A percentile compares a stretch with the other conserved stretches of the same genome.
Evolutionary conservation across 768 basidiomycete genomes (phyloP).

Genomic region (Mycena indigotica): DNA sequence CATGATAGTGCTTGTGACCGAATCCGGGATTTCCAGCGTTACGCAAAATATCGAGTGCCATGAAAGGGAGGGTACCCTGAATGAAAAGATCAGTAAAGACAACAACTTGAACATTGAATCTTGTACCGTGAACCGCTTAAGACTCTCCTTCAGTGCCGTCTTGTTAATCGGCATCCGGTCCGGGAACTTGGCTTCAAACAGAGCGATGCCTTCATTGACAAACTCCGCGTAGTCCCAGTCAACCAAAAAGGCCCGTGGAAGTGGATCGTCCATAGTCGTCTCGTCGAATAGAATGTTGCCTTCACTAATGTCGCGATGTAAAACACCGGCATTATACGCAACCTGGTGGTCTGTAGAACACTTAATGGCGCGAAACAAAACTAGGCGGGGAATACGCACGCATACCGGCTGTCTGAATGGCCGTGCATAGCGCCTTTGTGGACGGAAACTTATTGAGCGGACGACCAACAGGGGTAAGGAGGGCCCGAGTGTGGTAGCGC

Average conservation of each 20-base stretch:
- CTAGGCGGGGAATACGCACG: background rate
- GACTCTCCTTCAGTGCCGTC: background rate
- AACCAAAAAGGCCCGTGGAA: constrained; percentile 1
- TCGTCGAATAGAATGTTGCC: constrained; percentile 9
- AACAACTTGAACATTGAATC: background rate
- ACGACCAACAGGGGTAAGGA: constrained; percentile 5
- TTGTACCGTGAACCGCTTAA: constrained; percentile 9
- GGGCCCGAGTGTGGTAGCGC: constrained; percentile 6
- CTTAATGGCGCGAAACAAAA: background rate
- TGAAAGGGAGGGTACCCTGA: constrained; percentile 9
- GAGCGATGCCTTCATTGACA: background rate
- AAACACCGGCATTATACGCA: constrained; percentile 3
- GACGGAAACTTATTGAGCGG: constrained; percentile 1
- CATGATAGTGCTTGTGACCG: background rate
- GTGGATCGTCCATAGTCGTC: background rate
- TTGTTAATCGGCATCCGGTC: background rate
- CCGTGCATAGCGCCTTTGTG: background rate
- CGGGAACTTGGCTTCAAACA: background rate
- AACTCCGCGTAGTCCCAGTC: constrained; percentile 15
- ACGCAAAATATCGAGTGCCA: constrained; percentile 4
- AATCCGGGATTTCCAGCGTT: background rate
- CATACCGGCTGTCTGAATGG: background rate
- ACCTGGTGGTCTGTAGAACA: constrained; percentile 1
- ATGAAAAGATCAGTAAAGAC: background rate
- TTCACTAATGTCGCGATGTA: constrained; percentile 11